Base-by-base conservation (phyloP, 768 basidiomycete species). In the Kwoniella pini region DNA sequence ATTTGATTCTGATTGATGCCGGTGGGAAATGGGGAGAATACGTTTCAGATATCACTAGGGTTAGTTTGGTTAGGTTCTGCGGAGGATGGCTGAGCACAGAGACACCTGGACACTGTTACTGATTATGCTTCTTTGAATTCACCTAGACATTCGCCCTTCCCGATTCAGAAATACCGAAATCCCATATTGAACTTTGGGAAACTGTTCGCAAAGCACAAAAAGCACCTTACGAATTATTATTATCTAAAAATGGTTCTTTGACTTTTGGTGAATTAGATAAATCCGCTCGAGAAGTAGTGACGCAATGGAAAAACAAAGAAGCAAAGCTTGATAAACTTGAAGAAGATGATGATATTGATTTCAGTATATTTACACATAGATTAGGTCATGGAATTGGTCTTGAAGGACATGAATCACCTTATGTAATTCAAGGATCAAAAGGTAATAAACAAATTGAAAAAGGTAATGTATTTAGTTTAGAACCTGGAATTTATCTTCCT, bases 391-490 rank as follows among this genome's bases (percentile, higher is more conserved):
- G 90, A 1, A 91, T 94, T 30, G 90, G 90, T 2, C 79, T 93
- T 3, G 89, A 92, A 77, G 86, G 82, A 7, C 91, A 93, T 65
- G 90, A 93, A 77, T 81, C 82, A 6, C 90, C 90, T 0, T 91
- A 91, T 75, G 81, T 94, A 19, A 84, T 84, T 46, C 88, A 87
- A n/a, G 68, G 68, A 17, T 46, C 54, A 11, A 85, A 86, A 15
- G 87, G 84, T 28, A 70, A 83, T 11, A 83, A 82, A 63, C 67
- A 82, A 38, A 84, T 90, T 52, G 77, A 83, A 44, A 78, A 71
- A 2, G 89, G 89, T 0, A 86, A 90, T 69, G 82, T 87, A 0
- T 92, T 92, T 79, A 90, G 88, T 6, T 82, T 91, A 70, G 90
- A 93, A 75, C 91, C 90, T 3, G 79, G 79, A n/a, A 62, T 73